Base-by-base conservation (phyloP, 352 stramenopile genomes). In the Globisporangium rhizosaccharum region DNA sequence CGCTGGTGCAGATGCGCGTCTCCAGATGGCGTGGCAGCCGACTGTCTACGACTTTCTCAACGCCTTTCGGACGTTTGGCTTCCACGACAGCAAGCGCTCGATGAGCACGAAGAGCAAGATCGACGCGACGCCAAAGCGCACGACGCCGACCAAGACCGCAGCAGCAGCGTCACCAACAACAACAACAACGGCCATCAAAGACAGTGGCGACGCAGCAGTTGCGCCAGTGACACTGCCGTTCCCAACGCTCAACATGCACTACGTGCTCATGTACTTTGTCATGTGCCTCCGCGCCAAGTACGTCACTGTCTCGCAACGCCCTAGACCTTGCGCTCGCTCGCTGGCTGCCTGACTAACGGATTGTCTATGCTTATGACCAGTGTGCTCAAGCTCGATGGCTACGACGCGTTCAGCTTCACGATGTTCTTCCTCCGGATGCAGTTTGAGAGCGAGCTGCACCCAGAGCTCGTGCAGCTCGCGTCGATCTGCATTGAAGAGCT, bases 371-470 rank as follows among this genome's bases (percentile, higher is more conserved):
- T n/a, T 25, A 30, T 53, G 25, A 54, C 20, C n/a, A 73, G 67
- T 7, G 63, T 75, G 45, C 66, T 94, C 14, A 75, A 58, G 12
- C 64, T 89, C 28, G 75, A 89, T 49, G 76, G 76, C 11, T 91
- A 91, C 61, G 84, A 94, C 51, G 76, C 81, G 11, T 91, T 90
- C 65, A 88, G 80, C 64, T 90, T 89, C 61, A 90, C 79, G 10
- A 90, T 92, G 72, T 94, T 94, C 49, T 91, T 94, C 56, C 56
- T 94, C 48, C 82, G 82, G 18, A 92, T 94, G 79, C 84, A 94
- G 56, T 94, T 94, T 42, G 84, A 94, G 50, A 67, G 71, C 7
- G 60, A 79, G 36, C 82, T 94, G 58, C 80, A 90, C 53, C 76
- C 82, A 4, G 74, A 84, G 61, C 86, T 94, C 59, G 73, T 90